Evolutionary conservation across 208 protist genomes (phyloP).

Genomic region (Zelonia costaricensis): DNA sequence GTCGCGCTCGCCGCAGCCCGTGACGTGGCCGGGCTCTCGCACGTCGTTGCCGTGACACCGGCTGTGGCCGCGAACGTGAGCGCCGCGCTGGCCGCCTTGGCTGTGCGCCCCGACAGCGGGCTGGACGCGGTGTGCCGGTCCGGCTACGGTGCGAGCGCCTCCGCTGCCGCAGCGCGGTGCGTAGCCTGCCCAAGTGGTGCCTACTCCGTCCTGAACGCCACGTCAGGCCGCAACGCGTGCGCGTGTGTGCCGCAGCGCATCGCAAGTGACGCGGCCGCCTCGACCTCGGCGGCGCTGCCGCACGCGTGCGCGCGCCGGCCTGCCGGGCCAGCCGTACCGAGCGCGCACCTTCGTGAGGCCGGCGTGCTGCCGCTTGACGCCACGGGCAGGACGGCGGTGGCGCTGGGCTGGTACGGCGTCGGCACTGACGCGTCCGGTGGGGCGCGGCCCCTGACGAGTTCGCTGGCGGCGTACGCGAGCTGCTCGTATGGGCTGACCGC

Average conservation of each 20-base stretch:
- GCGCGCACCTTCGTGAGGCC: background rate
- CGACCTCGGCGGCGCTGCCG: background rate
- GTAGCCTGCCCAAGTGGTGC: conserved; percentile 2
- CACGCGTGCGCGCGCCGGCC: background rate
- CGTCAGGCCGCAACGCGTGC: conserved; percentile 12
- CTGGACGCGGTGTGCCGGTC: conserved; percentile 26
- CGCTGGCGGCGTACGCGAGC: conserved; percentile 1
- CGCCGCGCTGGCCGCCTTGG: conserved; percentile 2
- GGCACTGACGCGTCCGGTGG: background rate
- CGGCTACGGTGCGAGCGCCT: conserved; percentile 6
- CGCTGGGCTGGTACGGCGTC: conserved; percentile 16
- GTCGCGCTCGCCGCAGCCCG: background rate
- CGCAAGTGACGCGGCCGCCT: background rate
- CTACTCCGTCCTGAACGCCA: conserved; percentile 20
- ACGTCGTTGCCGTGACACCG: background rate
- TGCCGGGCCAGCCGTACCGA: conserved; percentile 5
- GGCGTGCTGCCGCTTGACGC: conserved; percentile 11
- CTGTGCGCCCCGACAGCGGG: conserved; percentile 1
- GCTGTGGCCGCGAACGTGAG: conserved; percentile 18
- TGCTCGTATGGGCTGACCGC: conserved; percentile 21
- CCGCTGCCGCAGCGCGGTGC: background rate
- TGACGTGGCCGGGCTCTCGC: conserved; percentile 5
- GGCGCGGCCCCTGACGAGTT: background rate
- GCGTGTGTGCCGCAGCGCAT: conserved; percentile 25
- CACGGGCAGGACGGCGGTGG: background rate